phyloP scores from a whole-genome alignment of 1,284 basidiomycete genomes.

The Earliella scabrosa region DNA sequence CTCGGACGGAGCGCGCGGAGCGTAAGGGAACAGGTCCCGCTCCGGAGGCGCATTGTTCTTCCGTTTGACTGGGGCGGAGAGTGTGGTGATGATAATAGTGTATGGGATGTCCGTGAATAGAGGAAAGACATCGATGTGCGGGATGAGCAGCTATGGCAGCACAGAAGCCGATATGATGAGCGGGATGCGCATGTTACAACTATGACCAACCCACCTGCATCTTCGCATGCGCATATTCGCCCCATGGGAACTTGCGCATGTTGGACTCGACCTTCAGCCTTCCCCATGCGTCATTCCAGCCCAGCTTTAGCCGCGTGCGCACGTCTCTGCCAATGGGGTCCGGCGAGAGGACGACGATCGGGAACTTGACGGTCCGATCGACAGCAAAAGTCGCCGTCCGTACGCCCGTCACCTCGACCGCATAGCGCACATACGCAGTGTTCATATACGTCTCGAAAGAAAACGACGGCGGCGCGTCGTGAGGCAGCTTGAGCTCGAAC shows the following conservation, averaged over 20 bases:
- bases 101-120: conserved; percentile 21
- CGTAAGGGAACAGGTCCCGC: conserved; percentile 10
- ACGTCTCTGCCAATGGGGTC: conserved; percentile 15
- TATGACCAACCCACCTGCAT: conserved; percentile 17
- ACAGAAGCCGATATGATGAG: too few species aligned
- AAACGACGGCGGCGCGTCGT: conserved; percentile 17
- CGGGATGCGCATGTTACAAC: too few species aligned
- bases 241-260: conserved; percentile 20
- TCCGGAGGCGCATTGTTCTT: conserved; percentile 8
- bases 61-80: conserved; percentile 14
- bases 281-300: conserved; percentile 19
- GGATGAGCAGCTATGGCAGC: conserved; percentile 10
- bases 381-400: conserved; percentile 12
- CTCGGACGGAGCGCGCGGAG: conserved; percentile 17
- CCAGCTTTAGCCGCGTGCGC: conserved; percentile 15
- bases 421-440: conserved; percentile 17
- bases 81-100: conserved; percentile 17
- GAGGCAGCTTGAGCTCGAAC: conserved; percentile 13
- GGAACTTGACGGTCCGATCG: conserved; percentile 11
- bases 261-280: conserved; percentile 13
- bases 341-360: conserved; percentile 12
- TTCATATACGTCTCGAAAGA: conserved; percentile 19
- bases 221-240: conserved; percentile 13
- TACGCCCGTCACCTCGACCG: conserved; percentile 13
- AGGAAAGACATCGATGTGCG: conserved; percentile 19